phyloP scores from a whole-genome alignment of 1,139 yeast species.

The Kazachstania sp. region DNA sequence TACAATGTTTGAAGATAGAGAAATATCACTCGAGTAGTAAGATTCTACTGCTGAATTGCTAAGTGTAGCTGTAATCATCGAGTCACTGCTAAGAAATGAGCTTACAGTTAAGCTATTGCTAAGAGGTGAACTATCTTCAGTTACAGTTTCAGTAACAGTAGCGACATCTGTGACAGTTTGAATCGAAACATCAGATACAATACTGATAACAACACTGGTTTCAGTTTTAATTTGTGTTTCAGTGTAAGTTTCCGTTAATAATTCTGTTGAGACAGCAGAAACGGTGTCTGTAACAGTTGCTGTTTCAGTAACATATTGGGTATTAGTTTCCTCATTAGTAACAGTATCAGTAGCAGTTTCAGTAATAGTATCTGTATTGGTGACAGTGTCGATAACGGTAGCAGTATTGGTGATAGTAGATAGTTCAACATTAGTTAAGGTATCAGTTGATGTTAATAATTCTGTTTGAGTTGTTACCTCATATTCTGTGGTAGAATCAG shows the following conservation, averaged over 20 bases:
- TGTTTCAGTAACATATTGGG: not conserved
- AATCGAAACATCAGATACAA: not conserved
- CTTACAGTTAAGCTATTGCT: not conserved
- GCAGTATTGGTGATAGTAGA: conserved; percentile 1
- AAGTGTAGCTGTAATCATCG: not conserved
- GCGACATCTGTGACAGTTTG: not conserved
- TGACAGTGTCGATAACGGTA: not conserved
- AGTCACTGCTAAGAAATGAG: not conserved
- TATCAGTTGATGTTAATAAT: not conserved
- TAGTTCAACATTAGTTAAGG: not conserved
- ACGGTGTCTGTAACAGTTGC: conserved; percentile 1
- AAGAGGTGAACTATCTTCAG: not conserved
- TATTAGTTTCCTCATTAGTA: not conserved
- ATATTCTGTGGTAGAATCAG: conserved; percentile 1
- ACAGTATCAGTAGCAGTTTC: not conserved
- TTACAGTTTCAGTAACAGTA: not conserved
- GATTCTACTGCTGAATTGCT: not conserved
- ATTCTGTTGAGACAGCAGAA: not conserved
- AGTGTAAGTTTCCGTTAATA: not conserved
- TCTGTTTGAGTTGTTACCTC: not conserved
- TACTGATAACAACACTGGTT: not conserved
- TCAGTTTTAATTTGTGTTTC: not conserved
- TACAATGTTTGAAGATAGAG: not conserved
- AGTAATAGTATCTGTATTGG: not conserved
- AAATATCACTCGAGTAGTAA: not conserved